Conservation (phyloP, 2,329 filamentous ascomycete species). For the Thielaviopsis populi region DNA sequence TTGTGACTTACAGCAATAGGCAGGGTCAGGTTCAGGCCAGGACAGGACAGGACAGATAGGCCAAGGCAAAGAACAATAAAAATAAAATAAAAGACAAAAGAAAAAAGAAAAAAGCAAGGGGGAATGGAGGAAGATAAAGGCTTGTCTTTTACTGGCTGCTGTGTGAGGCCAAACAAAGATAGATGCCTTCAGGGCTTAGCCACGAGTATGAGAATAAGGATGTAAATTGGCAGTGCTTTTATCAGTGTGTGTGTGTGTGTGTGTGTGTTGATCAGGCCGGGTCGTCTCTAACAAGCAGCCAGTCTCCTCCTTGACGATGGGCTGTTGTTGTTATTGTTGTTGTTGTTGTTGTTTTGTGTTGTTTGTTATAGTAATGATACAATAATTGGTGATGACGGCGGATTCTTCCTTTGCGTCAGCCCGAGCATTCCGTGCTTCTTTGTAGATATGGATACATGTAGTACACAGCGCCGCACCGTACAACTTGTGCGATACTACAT, state of each 20-base stretch:
- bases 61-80: neutral
- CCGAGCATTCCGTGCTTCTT: neutral
- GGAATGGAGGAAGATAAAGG: conserved; percentile 21
- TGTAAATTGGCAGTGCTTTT: neutral
- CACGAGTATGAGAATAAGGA: neutral
- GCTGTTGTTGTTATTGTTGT: neutral
- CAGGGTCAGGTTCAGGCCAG: neutral
- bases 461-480: neutral
- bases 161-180: neutral
- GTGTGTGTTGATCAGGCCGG: neutral
- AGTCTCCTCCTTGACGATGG: neutral
- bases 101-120: conserved; percentile 1
- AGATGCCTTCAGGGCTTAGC: neutral
- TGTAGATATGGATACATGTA: neutral
- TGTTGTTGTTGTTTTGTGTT: neutral
- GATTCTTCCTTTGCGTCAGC: neutral
- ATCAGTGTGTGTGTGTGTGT: neutral
- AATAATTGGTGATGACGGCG: neutral
- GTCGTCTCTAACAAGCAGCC: neutral
- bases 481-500: neutral
- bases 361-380: neutral
- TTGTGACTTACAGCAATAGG: neutral
- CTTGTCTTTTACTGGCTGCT: neutral
- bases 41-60: neutral
- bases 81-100: neutral